A percentile compares a stretch with the other conserved stretches of the same genome.
phyloP scores from a whole-genome alignment of 768 basidiomycete genomes.

The Amanita molliuscula region DNA sequence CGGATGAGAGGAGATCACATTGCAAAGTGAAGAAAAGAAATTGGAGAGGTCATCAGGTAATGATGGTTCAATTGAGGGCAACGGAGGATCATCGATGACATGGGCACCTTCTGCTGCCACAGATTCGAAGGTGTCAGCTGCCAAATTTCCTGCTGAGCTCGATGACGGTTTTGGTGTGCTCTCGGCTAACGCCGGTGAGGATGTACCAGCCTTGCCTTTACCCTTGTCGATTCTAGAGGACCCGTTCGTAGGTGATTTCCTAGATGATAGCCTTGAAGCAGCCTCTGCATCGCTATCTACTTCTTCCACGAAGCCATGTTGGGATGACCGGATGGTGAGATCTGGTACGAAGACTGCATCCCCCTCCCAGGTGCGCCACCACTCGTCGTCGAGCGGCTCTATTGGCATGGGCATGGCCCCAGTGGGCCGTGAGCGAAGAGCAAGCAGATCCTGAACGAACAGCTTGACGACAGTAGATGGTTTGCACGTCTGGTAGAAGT shows the following conservation, averaged over 20 bases:
- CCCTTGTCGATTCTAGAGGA: conserved; percentile 28
- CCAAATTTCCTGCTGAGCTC: conserved; percentile 7
- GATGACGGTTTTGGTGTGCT: conserved; percentile 25
- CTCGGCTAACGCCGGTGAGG: conserved; percentile 15
- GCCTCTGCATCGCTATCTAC: neutral
- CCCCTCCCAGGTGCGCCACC: neutral
- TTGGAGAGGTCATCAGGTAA: conserved; percentile 56
- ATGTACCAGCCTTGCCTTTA: conserved; percentile 31
- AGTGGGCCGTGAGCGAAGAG: conserved; percentile 21
- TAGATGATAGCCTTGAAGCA: neutral
- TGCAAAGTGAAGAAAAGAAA: conserved; percentile 45
- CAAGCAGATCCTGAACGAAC: conserved; percentile 48
- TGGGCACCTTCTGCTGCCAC: conserved; percentile 15
- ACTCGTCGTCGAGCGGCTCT: conserved; percentile 4
- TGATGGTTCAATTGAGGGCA: conserved; percentile 40
- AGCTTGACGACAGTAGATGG: conserved; percentile 39
- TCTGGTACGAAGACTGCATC: neutral
- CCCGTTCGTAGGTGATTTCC: conserved; percentile 5
- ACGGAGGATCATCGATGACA: conserved; percentile 27
- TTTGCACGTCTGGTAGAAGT: conserved; percentile 42
- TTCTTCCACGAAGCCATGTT: conserved; percentile 5
- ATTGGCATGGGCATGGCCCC: conserved; percentile 16
- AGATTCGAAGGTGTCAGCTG: conserved; percentile 11
- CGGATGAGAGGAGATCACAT: conserved; percentile 53
- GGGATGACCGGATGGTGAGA: neutral